These are phyloP conservation scores for Acanthamoeba healyi DNA, from an alignment of 208 protist species.

Conservation along the genomic window DNA sequence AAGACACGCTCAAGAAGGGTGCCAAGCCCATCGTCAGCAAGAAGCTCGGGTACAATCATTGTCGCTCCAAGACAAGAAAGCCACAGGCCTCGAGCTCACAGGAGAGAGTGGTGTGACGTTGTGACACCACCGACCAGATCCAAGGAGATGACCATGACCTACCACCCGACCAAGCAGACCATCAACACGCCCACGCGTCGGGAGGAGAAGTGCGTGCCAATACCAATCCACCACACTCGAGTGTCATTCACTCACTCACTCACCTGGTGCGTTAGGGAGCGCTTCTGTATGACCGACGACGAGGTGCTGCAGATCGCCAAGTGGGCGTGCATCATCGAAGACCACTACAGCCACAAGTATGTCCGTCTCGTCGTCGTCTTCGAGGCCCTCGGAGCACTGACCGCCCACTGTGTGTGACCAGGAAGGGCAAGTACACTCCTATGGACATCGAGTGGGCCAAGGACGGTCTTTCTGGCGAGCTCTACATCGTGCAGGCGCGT, in stretches of 20 bases:
- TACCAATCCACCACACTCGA: background rate
- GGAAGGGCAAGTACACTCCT: slow-evolving; percentile 64
- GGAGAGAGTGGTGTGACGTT: no score
- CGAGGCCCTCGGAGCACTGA: background rate
- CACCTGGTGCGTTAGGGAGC: background rate
- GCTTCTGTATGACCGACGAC: slow-evolving; percentile 74
- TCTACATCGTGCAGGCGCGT: slow-evolving; percentile 84
- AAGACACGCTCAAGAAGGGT: slow-evolving; percentile 77
- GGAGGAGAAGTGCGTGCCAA: background rate
- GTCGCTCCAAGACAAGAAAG: no score
- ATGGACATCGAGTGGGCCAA: slow-evolving; percentile 82
- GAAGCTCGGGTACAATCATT: slow-evolving; percentile 39
- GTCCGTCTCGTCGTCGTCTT: background rate
- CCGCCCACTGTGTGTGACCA: background rate
- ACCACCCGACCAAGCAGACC: slow-evolving; percentile 68
- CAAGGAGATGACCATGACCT: slow-evolving; percentile 75
- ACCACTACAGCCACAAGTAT: slow-evolving; percentile 76
- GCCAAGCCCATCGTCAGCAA: slow-evolving; percentile 57
- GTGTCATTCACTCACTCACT: background rate
- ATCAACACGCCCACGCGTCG: slow-evolving; percentile 39
- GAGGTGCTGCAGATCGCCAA: slow-evolving; percentile 79
- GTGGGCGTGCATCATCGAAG: slow-evolving; percentile 76
- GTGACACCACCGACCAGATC: background rate
- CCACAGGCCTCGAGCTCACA: no score
- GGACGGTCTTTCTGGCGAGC: slow-evolving; percentile 60